These are phyloP conservation scores for Alternaria ventricosa DNA, from an alignment of 2,329 filamentous ascomycete genomes.

Conservation along the genomic window DNA sequence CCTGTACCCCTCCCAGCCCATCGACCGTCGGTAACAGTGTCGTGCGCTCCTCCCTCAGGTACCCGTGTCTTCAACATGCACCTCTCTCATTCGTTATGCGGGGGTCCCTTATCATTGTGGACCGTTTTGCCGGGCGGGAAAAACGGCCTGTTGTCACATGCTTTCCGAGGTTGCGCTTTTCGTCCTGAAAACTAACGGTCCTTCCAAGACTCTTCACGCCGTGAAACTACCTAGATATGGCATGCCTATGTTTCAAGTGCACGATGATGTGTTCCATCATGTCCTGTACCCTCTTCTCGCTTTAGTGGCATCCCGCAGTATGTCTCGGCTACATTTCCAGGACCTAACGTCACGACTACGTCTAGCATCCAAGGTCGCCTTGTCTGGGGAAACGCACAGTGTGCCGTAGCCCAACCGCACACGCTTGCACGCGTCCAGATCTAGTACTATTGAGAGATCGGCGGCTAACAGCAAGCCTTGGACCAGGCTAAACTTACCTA, in stretches of 20 bases:
- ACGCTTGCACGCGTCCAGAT: conserved; percentile 1
- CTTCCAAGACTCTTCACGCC: conserved; percentile 13
- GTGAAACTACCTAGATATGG: conserved; percentile 27
- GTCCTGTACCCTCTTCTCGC: conserved; percentile 15
- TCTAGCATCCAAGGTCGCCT: conserved; percentile 2
- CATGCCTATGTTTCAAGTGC: conserved; percentile 32
- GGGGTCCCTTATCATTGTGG: conserved; percentile 1
- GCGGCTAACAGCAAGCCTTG: conserved; percentile 2
- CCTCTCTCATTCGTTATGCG: neutral
- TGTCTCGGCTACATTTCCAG: neutral
- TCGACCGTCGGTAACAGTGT: conserved; percentile 3
- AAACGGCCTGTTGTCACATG: conserved; percentile 12
- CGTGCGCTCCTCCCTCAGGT: conserved; percentile 24
- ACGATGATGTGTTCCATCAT: conserved; percentile 25
- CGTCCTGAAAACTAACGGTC: conserved; percentile 11
- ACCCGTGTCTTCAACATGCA: conserved; percentile 16
- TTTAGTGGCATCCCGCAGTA: neutral
- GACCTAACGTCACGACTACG: conserved; percentile 4
- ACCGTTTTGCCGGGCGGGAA: conserved; percentile 6
- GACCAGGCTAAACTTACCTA: conserved; percentile 4
- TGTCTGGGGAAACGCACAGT: neutral
- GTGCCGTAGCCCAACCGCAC: neutral
- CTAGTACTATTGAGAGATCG: conserved; percentile 5
- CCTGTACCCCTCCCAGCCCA: conserved; percentile 18
- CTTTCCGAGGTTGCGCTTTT: conserved; percentile 8